Conservation (phyloP, 371 early-diverging fungal species). For the Encephalitozoon romaleae region DNA sequence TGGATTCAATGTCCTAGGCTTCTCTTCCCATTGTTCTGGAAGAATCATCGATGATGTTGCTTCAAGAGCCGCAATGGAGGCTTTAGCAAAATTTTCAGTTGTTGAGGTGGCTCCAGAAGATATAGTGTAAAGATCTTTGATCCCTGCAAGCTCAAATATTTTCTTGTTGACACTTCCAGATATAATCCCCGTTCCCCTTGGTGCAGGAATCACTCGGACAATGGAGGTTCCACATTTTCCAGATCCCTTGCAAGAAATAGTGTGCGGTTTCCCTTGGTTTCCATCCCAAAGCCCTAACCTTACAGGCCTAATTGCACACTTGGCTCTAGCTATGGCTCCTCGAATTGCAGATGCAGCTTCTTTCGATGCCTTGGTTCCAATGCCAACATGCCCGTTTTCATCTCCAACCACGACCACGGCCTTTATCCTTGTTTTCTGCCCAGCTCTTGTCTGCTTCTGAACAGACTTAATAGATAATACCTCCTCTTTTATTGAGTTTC, state of each 20-base stretch:
- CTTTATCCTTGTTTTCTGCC: conserved; percentile 99
- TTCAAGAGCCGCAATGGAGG: conserved; percentile 89
- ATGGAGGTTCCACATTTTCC: conserved; percentile 95
- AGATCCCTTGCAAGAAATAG: conserved; percentile 91
- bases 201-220: conserved; percentile 85
- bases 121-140: conserved; percentile 90
- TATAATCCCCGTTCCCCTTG: conserved; percentile 95
- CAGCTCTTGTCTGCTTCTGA: conserved; percentile 99
- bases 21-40: conserved; percentile 84
- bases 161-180: conserved; percentile 91
- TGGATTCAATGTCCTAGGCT: conserved; percentile 48
- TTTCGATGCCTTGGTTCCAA: conserved; percentile 97
- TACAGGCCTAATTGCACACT: conserved; percentile 89
- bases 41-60: conserved; percentile 91
- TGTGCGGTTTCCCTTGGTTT: conserved; percentile 88
- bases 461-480: conserved; percentile 98
- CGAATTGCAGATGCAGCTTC: conserved; percentile 95
- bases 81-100: conserved; percentile 94
- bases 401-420: conserved; percentile 97
- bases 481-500: conserved; percentile 81
- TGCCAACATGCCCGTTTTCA: conserved; percentile 88
- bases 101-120: conserved; percentile 74
- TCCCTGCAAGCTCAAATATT: conserved; percentile 91
- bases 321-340: conserved; percentile 93
- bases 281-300: conserved; percentile 98